Evolutionary conservation across 495 filamentous ascomycete genomes (phyloP), one percentile per base, ranked within the genome.

Genomic region (Lasiosphaeria hispida): DNA sequence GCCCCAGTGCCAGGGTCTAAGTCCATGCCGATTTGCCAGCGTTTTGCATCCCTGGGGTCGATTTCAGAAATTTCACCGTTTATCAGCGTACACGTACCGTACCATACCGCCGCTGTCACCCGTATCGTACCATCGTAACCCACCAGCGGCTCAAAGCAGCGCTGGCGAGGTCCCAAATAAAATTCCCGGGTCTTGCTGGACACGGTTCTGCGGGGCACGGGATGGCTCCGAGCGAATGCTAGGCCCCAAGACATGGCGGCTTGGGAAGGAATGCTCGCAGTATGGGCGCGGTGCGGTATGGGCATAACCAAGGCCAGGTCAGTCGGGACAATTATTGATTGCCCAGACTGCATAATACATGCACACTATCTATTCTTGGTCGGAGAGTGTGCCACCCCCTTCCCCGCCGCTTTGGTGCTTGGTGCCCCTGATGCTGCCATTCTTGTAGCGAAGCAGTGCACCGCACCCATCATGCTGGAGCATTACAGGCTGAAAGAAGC

Each of bases 401-500:
- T 11, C 39, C 7, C 11, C 11, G 39, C 39, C 39, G 10, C 39
- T 41, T 15, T 41, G 11, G 39, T 41, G 11, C 23, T 30, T 30
- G 23, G 23, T 2, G 23, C 23, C 23, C 23, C 23, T 30, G 23
- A 30, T 30, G 23, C 23, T 30, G 23, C 10, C 11, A 47, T 47
- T 47, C 33, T 18, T 40, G 49, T 15, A 52, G 8, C 19, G 23
- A n/a, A 30, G 33, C 39, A 37, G 8, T 52, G 38, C 57, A 37
- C 17, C 57, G 37, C 42, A 18, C 35, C 35, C 18, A 40, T 52
- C 14, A 7, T 37, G 38, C 49, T 30, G 47, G 14, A n/a, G 49
- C 35, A 52, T 39, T 39, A 55, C 42, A 55, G 53, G 33, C 53
- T 55, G 53, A 55, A 55, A 14, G n/a, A 37, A 13, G 33, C 53